These are phyloP conservation scores for Chlorella sp. DNA, from an alignment of 139 green algal species.

Conservation along the genomic window DNA sequence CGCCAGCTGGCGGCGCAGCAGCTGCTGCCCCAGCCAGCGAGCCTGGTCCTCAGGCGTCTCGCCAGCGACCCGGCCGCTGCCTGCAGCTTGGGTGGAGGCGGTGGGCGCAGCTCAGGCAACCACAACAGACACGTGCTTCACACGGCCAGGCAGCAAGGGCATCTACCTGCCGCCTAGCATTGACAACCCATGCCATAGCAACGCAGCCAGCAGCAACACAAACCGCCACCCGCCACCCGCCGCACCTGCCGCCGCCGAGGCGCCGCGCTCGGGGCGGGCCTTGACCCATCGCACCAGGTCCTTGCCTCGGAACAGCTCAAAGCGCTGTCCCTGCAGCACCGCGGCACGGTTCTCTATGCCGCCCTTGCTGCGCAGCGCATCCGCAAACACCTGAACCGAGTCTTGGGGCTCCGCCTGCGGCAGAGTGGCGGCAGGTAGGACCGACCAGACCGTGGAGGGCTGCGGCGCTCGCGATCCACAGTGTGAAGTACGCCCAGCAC, in stretches of 20 bases:
- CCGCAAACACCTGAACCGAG: conserved; percentile 22
- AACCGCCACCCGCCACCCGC: background rate
- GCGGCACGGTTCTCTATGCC: conserved; percentile 48
- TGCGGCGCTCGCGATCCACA: background rate
- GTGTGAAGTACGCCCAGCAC: too few species aligned
- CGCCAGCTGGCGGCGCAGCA: conserved; percentile 57
- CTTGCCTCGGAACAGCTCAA: conserved; percentile 68
- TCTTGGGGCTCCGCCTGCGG: conserved; percentile 22
- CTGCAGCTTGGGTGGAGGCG: background rate
- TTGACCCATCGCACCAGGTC: conserved; percentile 49
- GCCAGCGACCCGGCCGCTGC: conserved; percentile 9
- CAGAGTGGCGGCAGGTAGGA: background rate
- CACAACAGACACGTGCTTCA: too few species aligned
- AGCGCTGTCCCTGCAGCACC: conserved; percentile 43
- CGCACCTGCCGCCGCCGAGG: background rate
- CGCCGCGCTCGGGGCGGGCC: conserved; percentile 34
- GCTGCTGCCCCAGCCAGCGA: conserved; percentile 38
- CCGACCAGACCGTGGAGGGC: background rate
- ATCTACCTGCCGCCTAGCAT: background rate
- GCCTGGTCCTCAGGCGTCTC: conserved; percentile 21
- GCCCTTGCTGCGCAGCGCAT: conserved; percentile 48
- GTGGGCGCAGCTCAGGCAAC: too few species aligned
- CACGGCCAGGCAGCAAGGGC: background rate
- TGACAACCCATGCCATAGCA: too few species aligned
- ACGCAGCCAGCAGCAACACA: background rate